Conservation (phyloP, 257 asterid genomes). For the Striga asiatica region DNA sequence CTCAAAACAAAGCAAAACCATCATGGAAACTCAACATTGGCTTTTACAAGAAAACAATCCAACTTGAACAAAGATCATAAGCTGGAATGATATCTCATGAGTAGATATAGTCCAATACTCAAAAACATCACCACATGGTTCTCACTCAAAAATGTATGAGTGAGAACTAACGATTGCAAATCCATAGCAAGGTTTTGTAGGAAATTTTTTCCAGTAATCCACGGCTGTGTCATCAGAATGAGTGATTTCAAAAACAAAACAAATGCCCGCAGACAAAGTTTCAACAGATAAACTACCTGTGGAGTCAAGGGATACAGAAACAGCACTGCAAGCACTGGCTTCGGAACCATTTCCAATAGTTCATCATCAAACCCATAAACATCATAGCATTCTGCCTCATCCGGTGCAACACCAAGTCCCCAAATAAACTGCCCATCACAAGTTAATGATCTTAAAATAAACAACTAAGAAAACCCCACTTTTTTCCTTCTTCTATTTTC, state of each 20-base stretch:
- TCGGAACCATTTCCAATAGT: slow-evolving; percentile 87
- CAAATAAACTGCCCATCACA: slow-evolving; percentile 59
- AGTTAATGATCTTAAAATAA: not conserved
- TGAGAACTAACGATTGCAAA: not conserved
- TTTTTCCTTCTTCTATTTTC: not conserved
- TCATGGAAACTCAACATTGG: no score
- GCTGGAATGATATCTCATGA: not conserved
- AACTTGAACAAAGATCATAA: no score
- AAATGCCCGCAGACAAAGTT: not conserved
- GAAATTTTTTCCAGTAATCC: no score
- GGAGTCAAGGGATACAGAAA: slow-evolving; percentile 75
- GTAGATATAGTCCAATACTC: not conserved
- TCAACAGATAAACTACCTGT: slow-evolving; percentile 31
- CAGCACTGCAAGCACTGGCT: slow-evolving; percentile 86
- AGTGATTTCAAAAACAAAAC: not conserved
- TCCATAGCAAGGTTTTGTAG: no score
- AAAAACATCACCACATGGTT: not conserved
- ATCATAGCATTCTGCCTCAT: slow-evolving; percentile 80
- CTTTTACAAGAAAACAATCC: no score
- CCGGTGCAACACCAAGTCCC: slow-evolving; percentile 80
- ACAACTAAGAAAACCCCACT: no score
- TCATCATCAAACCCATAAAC: slow-evolving; percentile 93
- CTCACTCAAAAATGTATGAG: no score
- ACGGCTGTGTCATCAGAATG: no score
- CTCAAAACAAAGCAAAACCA: no score